phyloP scores from a whole-genome alignment of 805 yeast genomes.

The Grigorovia jiainica region DNA sequence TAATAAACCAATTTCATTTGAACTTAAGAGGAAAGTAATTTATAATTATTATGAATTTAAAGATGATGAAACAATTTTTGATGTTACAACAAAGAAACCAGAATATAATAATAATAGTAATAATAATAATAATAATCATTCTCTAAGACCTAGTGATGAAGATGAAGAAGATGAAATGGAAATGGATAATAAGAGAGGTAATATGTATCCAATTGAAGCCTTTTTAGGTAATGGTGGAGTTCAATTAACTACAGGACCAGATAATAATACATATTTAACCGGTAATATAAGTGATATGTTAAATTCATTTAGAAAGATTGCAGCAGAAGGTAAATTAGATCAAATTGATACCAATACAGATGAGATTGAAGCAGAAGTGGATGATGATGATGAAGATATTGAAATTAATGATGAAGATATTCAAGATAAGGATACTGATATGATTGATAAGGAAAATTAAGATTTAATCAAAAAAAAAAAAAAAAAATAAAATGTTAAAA shows the following conservation, averaged over 20 bases:
- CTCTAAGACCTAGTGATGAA: background rate
- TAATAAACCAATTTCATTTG: constrained; percentile 27
- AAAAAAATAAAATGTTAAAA: too few species aligned
- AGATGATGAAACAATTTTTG: constrained; percentile 28
- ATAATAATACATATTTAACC: constrained; percentile 42
- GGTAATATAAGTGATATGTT: constrained; percentile 55
- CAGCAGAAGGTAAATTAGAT: constrained; percentile 2
- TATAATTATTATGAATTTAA: constrained; percentile 44
- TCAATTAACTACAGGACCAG: constrained; percentile 34
- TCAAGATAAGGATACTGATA: background rate
- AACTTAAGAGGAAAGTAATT: constrained; percentile 43
- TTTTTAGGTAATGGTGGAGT: constrained; percentile 25
- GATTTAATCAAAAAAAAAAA: background rate
- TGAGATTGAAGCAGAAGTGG: background rate
- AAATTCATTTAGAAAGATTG: constrained; percentile 34
- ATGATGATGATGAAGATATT: background rate
- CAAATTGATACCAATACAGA: too few species aligned
- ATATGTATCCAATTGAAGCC: constrained; percentile 21
- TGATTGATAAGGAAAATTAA: background rate
- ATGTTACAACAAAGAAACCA: constrained; percentile 26
- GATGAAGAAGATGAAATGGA: constrained; percentile 15
- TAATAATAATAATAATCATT: background rate
- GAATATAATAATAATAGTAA: constrained; percentile 16
- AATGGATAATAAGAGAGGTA: constrained; percentile 16
- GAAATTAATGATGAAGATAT: background rate